phyloP scores from a whole-genome alignment of 169 alveolate genomes.

The Plasmodium reichenowi region DNA sequence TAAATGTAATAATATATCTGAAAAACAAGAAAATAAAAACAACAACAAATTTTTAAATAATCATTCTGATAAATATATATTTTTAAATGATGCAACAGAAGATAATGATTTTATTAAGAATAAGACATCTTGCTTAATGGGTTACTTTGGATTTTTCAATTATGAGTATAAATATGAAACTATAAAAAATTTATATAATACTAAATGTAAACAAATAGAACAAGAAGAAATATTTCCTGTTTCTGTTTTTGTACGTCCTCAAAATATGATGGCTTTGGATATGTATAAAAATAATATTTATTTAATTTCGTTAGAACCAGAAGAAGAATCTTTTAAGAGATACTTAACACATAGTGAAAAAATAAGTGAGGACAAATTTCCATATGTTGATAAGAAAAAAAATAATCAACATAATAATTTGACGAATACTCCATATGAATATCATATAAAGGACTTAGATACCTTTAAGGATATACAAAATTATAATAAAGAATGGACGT shows the following conservation, averaged over 20 bases:
- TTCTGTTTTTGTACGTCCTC: conserved; percentile 43
- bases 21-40: not conserved
- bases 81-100: conserved; percentile 1
- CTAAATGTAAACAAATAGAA: not conserved
- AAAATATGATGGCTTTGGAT: conserved; percentile 37
- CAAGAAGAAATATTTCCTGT: conserved; percentile 4
- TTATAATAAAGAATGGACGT: not conserved
- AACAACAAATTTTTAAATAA: not conserved
- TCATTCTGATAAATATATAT: not conserved
- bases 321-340: not conserved
- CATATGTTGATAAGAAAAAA: not conserved
- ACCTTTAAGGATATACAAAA: not conserved
- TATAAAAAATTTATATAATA: conserved; percentile 29
- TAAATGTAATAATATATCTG: no score
- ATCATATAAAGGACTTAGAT: not conserved
- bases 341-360: not conserved
- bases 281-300: conserved; percentile 16
- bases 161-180: conserved; percentile 78
- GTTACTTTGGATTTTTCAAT: conserved; percentile 79
- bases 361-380: not conserved
- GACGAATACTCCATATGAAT: not conserved
- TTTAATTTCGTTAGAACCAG: conserved; percentile 24
- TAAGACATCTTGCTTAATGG: conserved; percentile 31
- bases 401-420: not conserved
- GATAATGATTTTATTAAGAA: conserved; percentile 36